Evolutionary conservation across 345 rosid species (phyloP).

Genomic region (Populus euphratica): DNA sequence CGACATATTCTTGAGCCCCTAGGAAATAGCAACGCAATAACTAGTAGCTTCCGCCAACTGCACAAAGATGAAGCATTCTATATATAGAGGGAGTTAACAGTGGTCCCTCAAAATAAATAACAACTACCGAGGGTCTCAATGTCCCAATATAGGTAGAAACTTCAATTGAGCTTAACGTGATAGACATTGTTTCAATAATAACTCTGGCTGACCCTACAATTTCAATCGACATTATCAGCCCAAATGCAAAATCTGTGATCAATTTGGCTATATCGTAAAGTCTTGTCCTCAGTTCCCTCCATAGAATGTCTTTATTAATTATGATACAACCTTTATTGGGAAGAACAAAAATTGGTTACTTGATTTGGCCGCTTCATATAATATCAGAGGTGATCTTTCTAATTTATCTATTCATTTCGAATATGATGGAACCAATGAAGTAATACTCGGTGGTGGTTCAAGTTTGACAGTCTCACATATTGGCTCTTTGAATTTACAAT

Average conservation of each 20-base stretch:
- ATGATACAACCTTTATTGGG: rapidly evolving
- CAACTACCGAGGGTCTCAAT: too few species aligned
- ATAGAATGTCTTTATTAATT: rapidly evolving
- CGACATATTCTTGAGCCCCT: too few species aligned
- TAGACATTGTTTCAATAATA: background rate
- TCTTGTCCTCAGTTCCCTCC: background rate
- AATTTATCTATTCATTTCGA: too few species aligned
- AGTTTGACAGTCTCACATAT: background rate
- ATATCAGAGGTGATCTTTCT: too few species aligned
- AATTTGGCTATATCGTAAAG: too few species aligned
- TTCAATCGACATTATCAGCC: background rate
- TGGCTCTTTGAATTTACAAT: too few species aligned
- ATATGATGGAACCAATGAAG: background rate
- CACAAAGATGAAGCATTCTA: too few species aligned
- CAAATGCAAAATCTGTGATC: background rate
- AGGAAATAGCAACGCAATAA: too few species aligned
- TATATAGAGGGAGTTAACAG: too few species aligned
- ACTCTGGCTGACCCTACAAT: background rate
- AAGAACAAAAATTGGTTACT: background rate
- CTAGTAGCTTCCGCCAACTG: too few species aligned
- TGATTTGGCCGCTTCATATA: rapidly evolving
- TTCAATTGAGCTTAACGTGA: rapidly evolving
- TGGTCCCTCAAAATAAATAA: too few species aligned
- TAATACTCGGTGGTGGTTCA: background rate
- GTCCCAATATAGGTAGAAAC: too few species aligned